These are phyloP conservation scores for Malassezia caprae DNA, from an alignment of 1,284 basidiomycete species.

Conservation along the genomic window DNA sequence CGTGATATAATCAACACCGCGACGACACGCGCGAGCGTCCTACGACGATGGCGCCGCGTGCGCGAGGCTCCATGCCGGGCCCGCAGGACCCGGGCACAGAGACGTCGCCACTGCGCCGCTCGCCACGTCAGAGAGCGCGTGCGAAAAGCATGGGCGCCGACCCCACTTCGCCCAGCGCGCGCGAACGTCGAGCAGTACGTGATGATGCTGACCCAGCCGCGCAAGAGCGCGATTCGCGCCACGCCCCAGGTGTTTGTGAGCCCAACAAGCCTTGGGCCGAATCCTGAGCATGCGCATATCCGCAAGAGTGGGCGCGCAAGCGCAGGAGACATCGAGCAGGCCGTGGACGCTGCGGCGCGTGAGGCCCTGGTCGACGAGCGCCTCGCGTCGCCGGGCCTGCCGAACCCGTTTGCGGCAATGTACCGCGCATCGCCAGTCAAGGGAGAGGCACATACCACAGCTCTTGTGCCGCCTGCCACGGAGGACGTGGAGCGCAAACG, in stretches of 20 bases:
- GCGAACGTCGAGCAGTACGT: not conserved
- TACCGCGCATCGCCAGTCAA: slow-evolving; percentile 13
- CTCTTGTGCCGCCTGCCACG: not conserved
- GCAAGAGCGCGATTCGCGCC: slow-evolving; percentile 35
- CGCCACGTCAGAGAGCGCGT: not conserved
- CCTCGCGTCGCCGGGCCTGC: slow-evolving; percentile 12
- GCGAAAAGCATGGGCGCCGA: slow-evolving; percentile 2
- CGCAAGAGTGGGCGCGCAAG: not conserved
- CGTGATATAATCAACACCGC: slow-evolving; percentile 11
- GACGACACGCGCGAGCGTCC: not conserved
- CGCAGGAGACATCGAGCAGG: slow-evolving; percentile 1
- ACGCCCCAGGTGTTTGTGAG: slow-evolving; percentile 36
- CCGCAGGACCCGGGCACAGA: not conserved
- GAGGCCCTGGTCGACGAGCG: slow-evolving; percentile 4
- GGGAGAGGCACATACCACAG: slow-evolving; percentile 6
- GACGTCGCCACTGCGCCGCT: not conserved
- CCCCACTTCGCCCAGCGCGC: not conserved
- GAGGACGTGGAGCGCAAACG: slow-evolving; percentile 5
- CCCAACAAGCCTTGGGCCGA: slow-evolving; percentile 32
- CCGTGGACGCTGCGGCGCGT: slow-evolving; percentile 5
- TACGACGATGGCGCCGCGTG: slow-evolving; percentile 8
- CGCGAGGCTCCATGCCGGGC: slow-evolving; percentile 8
- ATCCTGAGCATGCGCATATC: slow-evolving; percentile 18
- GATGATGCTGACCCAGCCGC: slow-evolving; percentile 11
- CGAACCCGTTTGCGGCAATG: slow-evolving; percentile 14